phyloP scores from a whole-genome alignment of 257 asterid genomes.

The Solanum pinnatisectum region DNA sequence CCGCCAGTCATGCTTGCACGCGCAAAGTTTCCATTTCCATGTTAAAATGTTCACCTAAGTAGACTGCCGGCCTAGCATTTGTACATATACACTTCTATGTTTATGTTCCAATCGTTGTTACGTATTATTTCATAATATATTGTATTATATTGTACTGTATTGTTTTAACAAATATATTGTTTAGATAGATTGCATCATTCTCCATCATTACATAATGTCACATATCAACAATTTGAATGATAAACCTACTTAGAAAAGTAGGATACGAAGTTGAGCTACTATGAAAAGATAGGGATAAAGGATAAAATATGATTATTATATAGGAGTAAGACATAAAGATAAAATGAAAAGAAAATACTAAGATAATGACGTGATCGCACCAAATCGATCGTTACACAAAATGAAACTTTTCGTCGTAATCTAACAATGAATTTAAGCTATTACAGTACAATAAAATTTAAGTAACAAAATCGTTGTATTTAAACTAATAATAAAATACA shows the following conservation, averaged over 20 bases:
- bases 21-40: slow-evolving; percentile 15
- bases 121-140: no score
- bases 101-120: no score
- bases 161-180: background rate
- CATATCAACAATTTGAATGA: background rate
- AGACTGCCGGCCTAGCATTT: background rate
- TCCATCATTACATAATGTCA: background rate
- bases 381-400: background rate
- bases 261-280: background rate
- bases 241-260: background rate
- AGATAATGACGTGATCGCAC: background rate
- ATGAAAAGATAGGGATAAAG: background rate
- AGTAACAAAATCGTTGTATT: background rate
- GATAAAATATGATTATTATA: background rate
- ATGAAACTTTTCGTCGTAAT: background rate
- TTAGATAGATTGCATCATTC: background rate
- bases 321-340: background rate
- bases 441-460: background rate
- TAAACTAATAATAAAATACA: background rate
- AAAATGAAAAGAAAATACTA: background rate
- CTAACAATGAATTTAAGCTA: background rate
- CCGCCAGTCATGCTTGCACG: slow-evolving; percentile 82
- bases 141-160: no score
- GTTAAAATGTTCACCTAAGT: background rate
- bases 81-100: background rate